A percentile compares a stretch with the other conserved stretches of the same genome.
phyloP scores from a whole-genome alignment of 140 eudicot genomes.

The Artemisia princeps region DNA sequence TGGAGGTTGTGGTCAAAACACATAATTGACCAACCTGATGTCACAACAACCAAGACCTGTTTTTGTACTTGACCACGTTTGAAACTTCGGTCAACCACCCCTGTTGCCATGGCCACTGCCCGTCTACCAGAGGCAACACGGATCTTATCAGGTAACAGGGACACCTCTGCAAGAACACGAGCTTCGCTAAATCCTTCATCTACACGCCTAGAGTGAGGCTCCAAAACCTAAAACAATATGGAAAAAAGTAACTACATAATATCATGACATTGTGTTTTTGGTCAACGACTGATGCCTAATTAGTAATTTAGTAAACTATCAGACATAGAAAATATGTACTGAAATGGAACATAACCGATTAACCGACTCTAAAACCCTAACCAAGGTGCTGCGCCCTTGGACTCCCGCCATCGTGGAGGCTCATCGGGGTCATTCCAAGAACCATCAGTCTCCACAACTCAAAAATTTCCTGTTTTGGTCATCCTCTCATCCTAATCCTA shows the following conservation, averaged over 20 bases:
- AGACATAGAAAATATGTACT: neutral
- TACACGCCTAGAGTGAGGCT: constrained; percentile 85
- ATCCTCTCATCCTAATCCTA: neutral
- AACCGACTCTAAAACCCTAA: too few species aligned
- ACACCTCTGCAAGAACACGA: constrained; percentile 76
- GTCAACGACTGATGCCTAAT: neutral
- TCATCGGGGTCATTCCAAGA: too few species aligned
- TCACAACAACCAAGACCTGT: constrained; percentile 91
- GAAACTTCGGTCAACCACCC: constrained; percentile 65
- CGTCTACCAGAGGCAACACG: constrained; percentile 92
- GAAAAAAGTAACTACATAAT: constrained; percentile 13
- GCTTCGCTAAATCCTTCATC: constrained; percentile 94
- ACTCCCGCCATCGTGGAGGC: too few species aligned
- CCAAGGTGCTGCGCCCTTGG: too few species aligned
- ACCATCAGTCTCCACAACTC: too few species aligned
- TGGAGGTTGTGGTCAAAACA: constrained; percentile 94
- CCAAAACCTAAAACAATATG: constrained; percentile 53
- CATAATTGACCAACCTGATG: constrained; percentile 96
- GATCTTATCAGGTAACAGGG: constrained; percentile 78
- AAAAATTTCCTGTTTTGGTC: neutral
- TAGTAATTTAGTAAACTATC: neutral
- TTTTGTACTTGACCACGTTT: constrained; percentile 69
- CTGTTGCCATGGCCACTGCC: constrained; percentile 99
- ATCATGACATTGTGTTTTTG: constrained; percentile 5
- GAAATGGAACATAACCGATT: too few species aligned